phyloP scores from a whole-genome alignment of 371 early-diverging fungal species.

The Nematocida parisii region DNA sequence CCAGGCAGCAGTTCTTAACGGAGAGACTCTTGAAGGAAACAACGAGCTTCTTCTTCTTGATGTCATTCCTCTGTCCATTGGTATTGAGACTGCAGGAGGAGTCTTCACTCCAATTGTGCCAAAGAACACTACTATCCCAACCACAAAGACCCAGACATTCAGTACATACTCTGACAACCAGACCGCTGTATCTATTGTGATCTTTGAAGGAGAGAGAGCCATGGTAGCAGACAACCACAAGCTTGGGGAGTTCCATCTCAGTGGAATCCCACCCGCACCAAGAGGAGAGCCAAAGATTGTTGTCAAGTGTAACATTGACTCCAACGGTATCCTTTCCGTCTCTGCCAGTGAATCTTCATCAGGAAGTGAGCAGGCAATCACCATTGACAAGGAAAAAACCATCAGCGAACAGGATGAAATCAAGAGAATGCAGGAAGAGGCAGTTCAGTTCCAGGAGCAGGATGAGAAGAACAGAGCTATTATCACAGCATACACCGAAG shows the following conservation, averaged over 20 bases:
- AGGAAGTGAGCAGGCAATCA: constrained; percentile 72
- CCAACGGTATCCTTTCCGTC: constrained; percentile 73
- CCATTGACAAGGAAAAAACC: constrained; percentile 70
- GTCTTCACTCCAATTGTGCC: constrained; percentile 87
- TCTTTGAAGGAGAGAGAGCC: constrained; percentile 85
- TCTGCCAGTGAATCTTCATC: constrained; percentile 73
- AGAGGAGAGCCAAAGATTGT: constrained; percentile 72
- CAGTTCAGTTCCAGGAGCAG: constrained; percentile 42
- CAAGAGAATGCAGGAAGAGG: constrained; percentile 60
- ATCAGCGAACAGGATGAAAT: constrained; percentile 44
- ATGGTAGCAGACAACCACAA: constrained; percentile 84
- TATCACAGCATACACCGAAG: constrained; percentile 49
- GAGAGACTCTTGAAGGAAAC: constrained; percentile 71
- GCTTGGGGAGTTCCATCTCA: constrained; percentile 83
- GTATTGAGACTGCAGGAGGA: constrained; percentile 88
- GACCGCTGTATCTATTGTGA: constrained; percentile 81
- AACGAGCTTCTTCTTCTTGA: constrained; percentile 73
- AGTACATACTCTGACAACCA: constrained; percentile 88
- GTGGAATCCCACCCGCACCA: constrained; percentile 78
- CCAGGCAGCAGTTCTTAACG: constrained; percentile 84
- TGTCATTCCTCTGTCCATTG: constrained; percentile 81
- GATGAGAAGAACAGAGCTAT: constrained; percentile 48
- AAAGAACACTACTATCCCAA: constrained; percentile 83
- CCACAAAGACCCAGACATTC: constrained; percentile 81
- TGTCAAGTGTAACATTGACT: constrained; percentile 75